Conservation (phyloP, 2,329 filamentous ascomycete genomes). For the Beauveria rudraprayagi region DNA sequence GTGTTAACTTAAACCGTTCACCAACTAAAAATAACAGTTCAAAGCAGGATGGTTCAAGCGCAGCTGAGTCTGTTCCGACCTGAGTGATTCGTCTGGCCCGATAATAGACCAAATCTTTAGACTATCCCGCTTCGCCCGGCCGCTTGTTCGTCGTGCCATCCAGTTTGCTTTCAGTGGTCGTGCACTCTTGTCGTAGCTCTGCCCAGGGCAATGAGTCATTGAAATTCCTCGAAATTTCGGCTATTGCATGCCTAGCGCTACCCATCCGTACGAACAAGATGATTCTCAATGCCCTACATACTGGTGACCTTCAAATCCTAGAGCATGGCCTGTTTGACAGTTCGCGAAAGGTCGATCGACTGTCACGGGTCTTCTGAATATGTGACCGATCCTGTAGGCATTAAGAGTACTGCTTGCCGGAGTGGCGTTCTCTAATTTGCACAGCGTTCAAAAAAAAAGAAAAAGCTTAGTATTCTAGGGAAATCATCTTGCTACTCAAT, state of each 20-base stretch:
- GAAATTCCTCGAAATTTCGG: neutral
- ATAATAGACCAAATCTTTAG: neutral
- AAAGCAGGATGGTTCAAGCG: neutral
- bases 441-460: neutral
- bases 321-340: neutral
- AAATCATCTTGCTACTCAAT: neutral
- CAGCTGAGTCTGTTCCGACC: neutral
- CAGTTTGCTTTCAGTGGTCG: constrained; percentile 9
- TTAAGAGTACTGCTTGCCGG: neutral
- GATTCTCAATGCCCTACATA: neutral
- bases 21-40: constrained; percentile 7
- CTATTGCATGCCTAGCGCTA: neutral
- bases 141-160: neutral
- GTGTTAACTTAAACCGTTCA: constrained; percentile 1
- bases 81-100: neutral
- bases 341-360: neutral
- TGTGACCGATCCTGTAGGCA: neutral
- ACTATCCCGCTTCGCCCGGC: neutral
- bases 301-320: neutral
- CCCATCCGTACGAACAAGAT: neutral
- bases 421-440: neutral
- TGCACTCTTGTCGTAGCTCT: neutral
- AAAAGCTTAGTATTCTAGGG: neutral
- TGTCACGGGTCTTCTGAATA: neutral
- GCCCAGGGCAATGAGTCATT: neutral